Conservation (phyloP, 2,329 filamentous ascomycete genomes). For the Colletotrichum musae region DNA sequence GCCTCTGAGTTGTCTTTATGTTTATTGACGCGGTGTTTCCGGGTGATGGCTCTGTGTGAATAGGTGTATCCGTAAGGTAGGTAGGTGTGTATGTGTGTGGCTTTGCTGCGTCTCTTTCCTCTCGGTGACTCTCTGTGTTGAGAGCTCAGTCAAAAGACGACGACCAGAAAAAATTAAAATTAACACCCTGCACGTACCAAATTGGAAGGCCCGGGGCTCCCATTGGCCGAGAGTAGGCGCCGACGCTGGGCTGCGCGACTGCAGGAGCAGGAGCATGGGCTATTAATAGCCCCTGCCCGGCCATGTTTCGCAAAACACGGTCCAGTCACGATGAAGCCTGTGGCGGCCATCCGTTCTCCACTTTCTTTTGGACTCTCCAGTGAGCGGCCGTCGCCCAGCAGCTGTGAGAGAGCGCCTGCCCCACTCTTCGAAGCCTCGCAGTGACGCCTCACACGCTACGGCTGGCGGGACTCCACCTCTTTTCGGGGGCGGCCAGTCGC, state of each 20-base stretch:
- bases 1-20: too few species aligned
- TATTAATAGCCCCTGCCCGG: slow-evolving; percentile 40
- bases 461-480: neutral
- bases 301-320: slow-evolving; percentile 37
- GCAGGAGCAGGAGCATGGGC: slow-evolving; percentile 34
- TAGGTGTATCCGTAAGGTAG: too few species aligned
- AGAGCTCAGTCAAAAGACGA: neutral
- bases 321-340: slow-evolving; percentile 39
- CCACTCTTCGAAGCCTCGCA: slow-evolving; percentile 8
- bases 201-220: slow-evolving; percentile 7
- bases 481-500: slow-evolving; percentile 11
- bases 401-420: neutral
- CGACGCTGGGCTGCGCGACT: slow-evolving; percentile 23
- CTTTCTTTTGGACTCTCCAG: neutral
- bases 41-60: neutral
- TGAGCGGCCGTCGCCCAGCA: neutral
- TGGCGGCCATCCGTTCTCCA: slow-evolving; percentile 18
- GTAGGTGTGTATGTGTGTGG: too few species aligned
- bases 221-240: slow-evolving; percentile 39
- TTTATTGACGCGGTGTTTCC: too few species aligned
- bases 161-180: slow-evolving; percentile 9
- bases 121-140: too few species aligned
- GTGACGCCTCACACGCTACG: neutral
- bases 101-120: too few species aligned
- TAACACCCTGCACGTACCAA: slow-evolving; percentile 27